Evolutionary conservation across 75 land plant species (phyloP), one percentile per base, ranked within the genome.

Genomic region (Picea sitchensis): DNA sequence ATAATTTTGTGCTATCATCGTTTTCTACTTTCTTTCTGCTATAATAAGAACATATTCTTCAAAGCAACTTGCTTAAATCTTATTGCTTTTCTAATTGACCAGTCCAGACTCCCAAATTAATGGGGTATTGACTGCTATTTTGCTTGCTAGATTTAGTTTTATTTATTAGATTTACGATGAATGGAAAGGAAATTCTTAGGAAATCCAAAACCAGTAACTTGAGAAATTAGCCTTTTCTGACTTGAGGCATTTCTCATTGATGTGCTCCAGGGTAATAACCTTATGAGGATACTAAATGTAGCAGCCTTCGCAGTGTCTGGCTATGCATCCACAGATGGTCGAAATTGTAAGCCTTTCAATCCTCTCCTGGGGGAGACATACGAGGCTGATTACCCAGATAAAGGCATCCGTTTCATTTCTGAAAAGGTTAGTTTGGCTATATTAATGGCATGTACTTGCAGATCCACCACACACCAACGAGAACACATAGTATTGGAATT

Each of bases 261-360:
- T 80, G 12, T 58, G 17, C 32, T 73, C n/a, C 78, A 94, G 96
- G 96, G 94, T 63, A 81, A 94, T 81, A 86, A 87, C 63, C 82
- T 94, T 59, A 89, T 87, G 84, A 80, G 95, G 67, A 82, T 88
- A 62, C 78, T 94, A 54, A 82, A 90, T 80, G 91, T 94, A 76
- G 96, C 94, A 73, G 94, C 96, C 69, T 94, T 94, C 86, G 96
- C 96, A n/a, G 94, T 94, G 36, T 94, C 96, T 82, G 94, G 91
- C 54, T 94, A 94, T 84, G 88, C 94, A 71, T 94, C 89, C 8
- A 83, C 94, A 68, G 91, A 88, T 81, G 94, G 92, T 17, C 83
- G 96, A 15, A 83, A 81, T 68, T 92, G 96, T 83, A 94, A 94
- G 80, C 96, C 96, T 20, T 94, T 94, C 86, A 94, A 94, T 79